Percentiles rank a stretch among this genome's conserved stretches.
phyloP scores from a whole-genome alignment of 2,329 filamentous ascomycete genomes.

The Myriangium duriaei region DNA sequence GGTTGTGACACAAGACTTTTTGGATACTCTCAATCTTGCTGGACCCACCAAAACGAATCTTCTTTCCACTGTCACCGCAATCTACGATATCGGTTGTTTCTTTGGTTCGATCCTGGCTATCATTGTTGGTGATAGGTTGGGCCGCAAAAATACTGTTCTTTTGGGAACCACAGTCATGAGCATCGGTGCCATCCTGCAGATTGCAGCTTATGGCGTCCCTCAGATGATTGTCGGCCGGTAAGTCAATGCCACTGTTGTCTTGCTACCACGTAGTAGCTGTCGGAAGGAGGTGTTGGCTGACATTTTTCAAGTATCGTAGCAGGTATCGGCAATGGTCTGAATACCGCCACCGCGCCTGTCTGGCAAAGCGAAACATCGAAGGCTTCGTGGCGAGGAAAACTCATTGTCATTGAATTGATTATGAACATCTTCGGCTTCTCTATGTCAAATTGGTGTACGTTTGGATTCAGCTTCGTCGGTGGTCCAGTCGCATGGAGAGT shows the following conservation, averaged over 20 bases:
- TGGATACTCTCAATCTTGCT: slow-evolving; percentile 34
- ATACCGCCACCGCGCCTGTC: slow-evolving; percentile 37
- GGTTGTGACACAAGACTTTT: slow-evolving; percentile 41
- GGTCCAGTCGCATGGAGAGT: slow-evolving; percentile 34
- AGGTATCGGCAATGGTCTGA: slow-evolving; percentile 40
- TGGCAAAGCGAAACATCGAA: slow-evolving; percentile 41
- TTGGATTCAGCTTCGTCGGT: slow-evolving; percentile 32
- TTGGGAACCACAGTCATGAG: slow-evolving; percentile 37
- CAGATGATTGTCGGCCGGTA: slow-evolving; percentile 38
- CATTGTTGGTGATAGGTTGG: slow-evolving; percentile 34
- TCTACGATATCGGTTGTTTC: slow-evolving; percentile 50
- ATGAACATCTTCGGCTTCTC: slow-evolving; percentile 40
- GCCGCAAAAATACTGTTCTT: slow-evolving; percentile 36
- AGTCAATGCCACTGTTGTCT: not conserved
- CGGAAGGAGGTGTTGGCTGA: too few species aligned
- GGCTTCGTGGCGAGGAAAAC: slow-evolving; percentile 26
- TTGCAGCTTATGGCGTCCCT: slow-evolving; percentile 31
- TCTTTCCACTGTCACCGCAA: slow-evolving; percentile 38
- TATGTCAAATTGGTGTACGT: slow-evolving; percentile 34
- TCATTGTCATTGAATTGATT: slow-evolving; percentile 30
- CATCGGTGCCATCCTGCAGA: slow-evolving; percentile 37
- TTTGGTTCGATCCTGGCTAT: slow-evolving; percentile 42
- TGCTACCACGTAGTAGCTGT: too few species aligned
- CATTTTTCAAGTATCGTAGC: slow-evolving; percentile 27
- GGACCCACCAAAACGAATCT: slow-evolving; percentile 14